Evolutionary conservation across 2,329 filamentous ascomycete species (phyloP).

Genomic region (Pestalotiopsis sp.): DNA sequence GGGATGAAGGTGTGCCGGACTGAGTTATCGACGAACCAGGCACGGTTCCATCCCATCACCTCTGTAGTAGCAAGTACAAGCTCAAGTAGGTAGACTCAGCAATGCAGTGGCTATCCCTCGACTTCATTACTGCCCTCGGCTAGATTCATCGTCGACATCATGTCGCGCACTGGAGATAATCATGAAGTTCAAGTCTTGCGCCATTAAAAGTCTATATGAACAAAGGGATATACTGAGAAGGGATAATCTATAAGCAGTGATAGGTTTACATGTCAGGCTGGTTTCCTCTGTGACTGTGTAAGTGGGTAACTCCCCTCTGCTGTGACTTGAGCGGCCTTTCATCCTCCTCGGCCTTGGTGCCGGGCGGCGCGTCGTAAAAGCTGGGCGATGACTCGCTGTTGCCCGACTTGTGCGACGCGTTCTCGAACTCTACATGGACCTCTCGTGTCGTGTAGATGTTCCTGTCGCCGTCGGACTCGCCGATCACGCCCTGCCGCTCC

Average conservation of each 20-base stretch:
- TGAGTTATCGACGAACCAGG: too few relatives aligned
- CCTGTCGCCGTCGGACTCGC: not conserved
- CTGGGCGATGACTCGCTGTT: not conserved
- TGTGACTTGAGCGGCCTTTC: not conserved
- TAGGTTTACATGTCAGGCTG: not conserved
- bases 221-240: not conserved
- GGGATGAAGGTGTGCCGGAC: too few relatives aligned
- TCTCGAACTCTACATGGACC: conserved; percentile 3
- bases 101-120: too few relatives aligned
- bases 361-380: not conserved
- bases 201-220: not conserved
- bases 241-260: not conserved
- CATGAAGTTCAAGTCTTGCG: too few relatives aligned
- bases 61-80: too few relatives aligned
- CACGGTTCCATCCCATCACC: too few relatives aligned
- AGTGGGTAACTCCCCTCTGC: not conserved
- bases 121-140: too few relatives aligned
- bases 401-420: conserved; percentile 1
- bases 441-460: not conserved
- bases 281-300: not conserved
- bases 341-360: not conserved
- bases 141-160: too few relatives aligned
- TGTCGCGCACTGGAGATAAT: too few relatives aligned
- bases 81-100: too few relatives aligned
- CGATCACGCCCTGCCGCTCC: not conserved